These are phyloP conservation scores for Tephrocybe sp. DNA, from an alignment of 768 basidiomycete genomes.

Conservation along the genomic window DNA sequence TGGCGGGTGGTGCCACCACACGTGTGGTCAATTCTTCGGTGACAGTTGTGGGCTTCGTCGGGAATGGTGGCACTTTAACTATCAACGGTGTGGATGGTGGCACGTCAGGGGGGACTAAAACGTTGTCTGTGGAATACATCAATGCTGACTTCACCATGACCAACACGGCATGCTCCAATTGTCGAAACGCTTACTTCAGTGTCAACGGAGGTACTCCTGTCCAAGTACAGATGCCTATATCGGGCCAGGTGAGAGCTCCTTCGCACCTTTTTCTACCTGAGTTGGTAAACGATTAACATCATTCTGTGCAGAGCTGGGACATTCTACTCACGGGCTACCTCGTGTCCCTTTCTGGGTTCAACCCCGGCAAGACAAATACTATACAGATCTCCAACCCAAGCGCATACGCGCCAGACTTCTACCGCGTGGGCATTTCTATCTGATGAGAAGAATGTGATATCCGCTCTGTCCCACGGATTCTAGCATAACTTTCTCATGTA, in stretches of 20 bases:
- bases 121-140: conserved; percentile 44
- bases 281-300: too few relatives aligned
- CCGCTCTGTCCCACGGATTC: neutral
- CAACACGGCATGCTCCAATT: conserved; percentile 47
- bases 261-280: neutral
- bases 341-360: conserved; percentile 40
- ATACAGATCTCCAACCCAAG: conserved; percentile 41
- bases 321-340: conserved; percentile 38
- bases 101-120: conserved; percentile 36
- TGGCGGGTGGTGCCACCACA: conserved; percentile 34
- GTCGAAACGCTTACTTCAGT: conserved; percentile 43
- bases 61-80: conserved; percentile 41
- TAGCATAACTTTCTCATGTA: neutral
- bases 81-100: conserved; percentile 41
- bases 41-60: conserved; percentile 38
- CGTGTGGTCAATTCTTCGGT: conserved; percentile 33
- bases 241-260: conserved; percentile 35
- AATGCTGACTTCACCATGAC: conserved; percentile 41
- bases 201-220: conserved; percentile 42
- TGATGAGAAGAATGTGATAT: conserved; percentile 4
- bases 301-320: conserved; percentile 41
- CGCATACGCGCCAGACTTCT: conserved; percentile 41
- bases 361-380: conserved; percentile 41
- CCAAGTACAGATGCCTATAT: conserved; percentile 45
- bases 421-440: conserved; percentile 34